Percentiles rank a stretch among this genome's conserved stretches.
Conservation (phyloP, 1,284 basidiomycete species). For the Trametes sp. region DNA sequence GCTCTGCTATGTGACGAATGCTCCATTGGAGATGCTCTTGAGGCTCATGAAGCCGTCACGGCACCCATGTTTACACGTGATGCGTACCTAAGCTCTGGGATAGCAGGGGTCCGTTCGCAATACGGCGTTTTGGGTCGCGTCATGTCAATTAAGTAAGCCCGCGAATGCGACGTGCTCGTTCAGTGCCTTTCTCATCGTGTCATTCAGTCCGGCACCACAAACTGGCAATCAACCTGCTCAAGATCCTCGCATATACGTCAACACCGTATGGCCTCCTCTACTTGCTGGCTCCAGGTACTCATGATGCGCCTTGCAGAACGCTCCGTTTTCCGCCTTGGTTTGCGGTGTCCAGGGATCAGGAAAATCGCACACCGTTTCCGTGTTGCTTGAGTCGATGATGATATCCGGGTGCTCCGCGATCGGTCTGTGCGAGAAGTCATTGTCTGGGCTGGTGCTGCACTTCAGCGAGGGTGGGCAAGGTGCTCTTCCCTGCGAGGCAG, state of each 20-base stretch:
- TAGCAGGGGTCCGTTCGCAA: constrained; percentile 48
- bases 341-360: constrained; percentile 60
- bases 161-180: neutral
- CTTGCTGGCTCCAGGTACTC: neutral
- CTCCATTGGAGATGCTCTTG: constrained; percentile 28
- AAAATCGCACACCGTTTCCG: constrained; percentile 74
- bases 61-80: constrained; percentile 64
- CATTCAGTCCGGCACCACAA: neutral
- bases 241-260: constrained; percentile 64
- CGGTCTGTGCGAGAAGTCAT: constrained; percentile 58
- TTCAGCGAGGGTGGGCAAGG: constrained; percentile 69
- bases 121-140: constrained; percentile 65
- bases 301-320: constrained; percentile 38
- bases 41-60: constrained; percentile 54
- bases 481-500: constrained; percentile 69
- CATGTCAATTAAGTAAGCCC: constrained; percentile 52
- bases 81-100: constrained; percentile 50
- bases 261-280: constrained; percentile 53
- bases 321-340: constrained; percentile 46
- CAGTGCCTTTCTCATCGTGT: neutral
- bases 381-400: constrained; percentile 74
- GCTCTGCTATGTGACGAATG: constrained; percentile 47
- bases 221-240: constrained; percentile 32
- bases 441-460: constrained; percentile 71
- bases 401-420: constrained; percentile 55